Evolutionary conservation across 192 early-diverging fungal species (phyloP), one percentile per base, ranked within the genome.

Genomic region (Coemansia aciculifera): DNA sequence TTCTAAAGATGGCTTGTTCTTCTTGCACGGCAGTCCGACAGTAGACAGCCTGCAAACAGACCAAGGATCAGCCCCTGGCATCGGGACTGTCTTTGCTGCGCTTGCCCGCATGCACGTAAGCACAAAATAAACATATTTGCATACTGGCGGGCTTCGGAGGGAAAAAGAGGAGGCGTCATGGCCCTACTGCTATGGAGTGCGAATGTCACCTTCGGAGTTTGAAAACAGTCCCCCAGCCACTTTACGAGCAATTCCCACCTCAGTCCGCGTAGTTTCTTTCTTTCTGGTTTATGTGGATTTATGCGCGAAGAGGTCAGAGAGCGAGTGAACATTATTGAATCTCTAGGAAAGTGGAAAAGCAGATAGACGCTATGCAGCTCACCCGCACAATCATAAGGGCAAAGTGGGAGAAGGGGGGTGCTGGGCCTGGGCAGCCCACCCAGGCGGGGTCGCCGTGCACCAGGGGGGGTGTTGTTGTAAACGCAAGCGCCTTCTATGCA

Each of bases 311-410:
- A 29, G 51, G 51, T 54, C 11, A 13, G 24, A 54, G 51, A 54
- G 24, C 51, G 27, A n/a, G 51, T 54, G 51, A 54, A 29, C 51
- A 54, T 54, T 54, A 29, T 24, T 5, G 51, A 29, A 29, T 27
- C 51, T 27, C 51, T 15, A 54, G 24, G 3, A 13, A 27, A 9
- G n/a, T 49, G 46, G 8, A 21, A 49, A 49, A 23, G 21, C n/a
- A 49, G 46, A 49, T 49, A 49, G 51, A 24, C 51, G 51, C 51
- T 12, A n/a, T 54, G 51, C 51, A 54, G 51, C 51, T 54, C 51
- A 54, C 51, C 51, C 51, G 27, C 51, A 54, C 51, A 54, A 54
- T 54, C 24, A 54, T 54, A 54, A 54, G 51, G 51, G 12, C 27
- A 54, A 54, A 23, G 27, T 24, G 51, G 51, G 5, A 15, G 24